Evolutionary conservation across 2,329 filamentous ascomycete species (phyloP), one percentile per base, ranked within the genome.

Genomic region (Passalora sequoiae): DNA sequence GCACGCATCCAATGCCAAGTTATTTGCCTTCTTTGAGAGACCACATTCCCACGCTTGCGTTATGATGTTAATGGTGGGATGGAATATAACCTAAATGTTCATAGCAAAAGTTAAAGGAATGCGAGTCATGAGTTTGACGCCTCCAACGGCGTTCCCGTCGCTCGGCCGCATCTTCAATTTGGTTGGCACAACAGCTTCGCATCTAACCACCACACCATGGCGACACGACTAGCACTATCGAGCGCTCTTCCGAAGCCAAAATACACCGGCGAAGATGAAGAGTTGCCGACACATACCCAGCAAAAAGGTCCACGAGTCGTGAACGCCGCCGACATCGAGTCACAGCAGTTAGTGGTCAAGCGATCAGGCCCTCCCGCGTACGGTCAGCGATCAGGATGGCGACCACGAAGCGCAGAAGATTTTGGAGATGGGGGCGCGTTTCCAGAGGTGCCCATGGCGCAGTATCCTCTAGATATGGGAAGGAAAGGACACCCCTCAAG

Each of bases 391-490:
- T 69, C 80, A 64, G 86, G 86, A 77, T 98, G 92, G 92, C 81
- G 92, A 54, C 92, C 92, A 22, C 83, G 91, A 60, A 77, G 77
- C 29, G 80, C 85, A 51, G 89, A 96, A 63, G 92, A 98, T 66
- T 98, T 89, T 69, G 89, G 87, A 58, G 89, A 97, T 73, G 92
- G 92, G 52, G 92, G 92, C 58, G 89, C 91, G 40, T 98, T 96
- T 62, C 92, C 92, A 27, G 91, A 97, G 68, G 83, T 96, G 20
- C 83, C 86, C 10, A 81, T 97, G 40, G 92, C 91, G 31, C 92
- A 98, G 63, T 98, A 97, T 63, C 92, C 92, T 8, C 78, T 95
- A 38, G 87, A 94, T 47, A 96, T 97, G 88, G 91, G 91, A 46
- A 81, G 83, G 59, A 94, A 94, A 67, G 57, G 57, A 8, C 75